Percentiles rank a stretch among this genome's conserved stretches.
These are phyloP conservation scores for Kalmanozyma brasiliensis DNA, from an alignment of 1,284 basidiomycete genomes.

Conservation along the genomic window DNA sequence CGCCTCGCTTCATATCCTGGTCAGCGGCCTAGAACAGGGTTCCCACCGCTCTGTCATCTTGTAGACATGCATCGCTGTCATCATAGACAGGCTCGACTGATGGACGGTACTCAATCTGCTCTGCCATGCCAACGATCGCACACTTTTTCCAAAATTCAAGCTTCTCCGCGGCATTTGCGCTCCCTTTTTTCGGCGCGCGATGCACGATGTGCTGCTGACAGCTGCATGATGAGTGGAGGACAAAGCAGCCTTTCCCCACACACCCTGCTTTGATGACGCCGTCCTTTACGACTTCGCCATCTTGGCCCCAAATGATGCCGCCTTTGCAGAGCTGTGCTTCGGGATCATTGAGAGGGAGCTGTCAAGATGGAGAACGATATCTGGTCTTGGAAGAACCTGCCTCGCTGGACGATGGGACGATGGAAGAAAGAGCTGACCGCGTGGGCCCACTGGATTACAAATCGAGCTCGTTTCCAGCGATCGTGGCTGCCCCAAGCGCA, in stretches of 20 bases:
- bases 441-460: constrained; percentile 29
- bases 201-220: constrained; percentile 12
- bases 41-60: too few species aligned
- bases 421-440: too few species aligned
- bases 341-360: too few species aligned
- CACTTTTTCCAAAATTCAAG: not conserved
- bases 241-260: not conserved
- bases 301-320: too few species aligned
- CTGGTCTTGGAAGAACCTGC: too few species aligned
- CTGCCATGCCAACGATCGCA: constrained; percentile 1
- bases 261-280: too few species aligned
- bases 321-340: too few species aligned
- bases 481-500: constrained; percentile 20
- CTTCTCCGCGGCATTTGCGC: constrained; percentile 7
- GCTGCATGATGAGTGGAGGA: constrained; percentile 19
- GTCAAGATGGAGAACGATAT: too few species aligned
- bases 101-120: not conserved
- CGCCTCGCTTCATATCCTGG: constrained; percentile 34
- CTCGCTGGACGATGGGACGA: too few species aligned
- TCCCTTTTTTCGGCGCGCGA: constrained; percentile 24
- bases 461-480: constrained; percentile 23
- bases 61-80: not conserved
- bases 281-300: too few species aligned
- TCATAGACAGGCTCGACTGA: too few species aligned
- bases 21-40: not conserved